Evolutionary conservation across 176 grass and related monocot species (phyloP).

Genomic region (Panicum miliaceum): DNA sequence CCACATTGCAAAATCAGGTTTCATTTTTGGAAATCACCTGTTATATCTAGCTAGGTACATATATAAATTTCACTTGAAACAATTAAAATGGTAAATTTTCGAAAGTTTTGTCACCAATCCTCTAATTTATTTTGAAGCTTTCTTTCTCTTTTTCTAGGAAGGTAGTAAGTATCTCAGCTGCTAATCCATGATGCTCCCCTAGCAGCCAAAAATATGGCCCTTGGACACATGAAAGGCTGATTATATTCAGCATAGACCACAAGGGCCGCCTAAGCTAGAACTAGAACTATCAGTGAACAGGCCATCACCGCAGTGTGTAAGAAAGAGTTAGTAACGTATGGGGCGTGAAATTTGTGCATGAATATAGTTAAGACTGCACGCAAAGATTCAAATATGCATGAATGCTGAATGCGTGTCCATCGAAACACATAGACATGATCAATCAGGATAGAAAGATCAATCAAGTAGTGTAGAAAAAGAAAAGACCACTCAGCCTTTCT

Average conservation of each 20-base stretch:
- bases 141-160: neutral
- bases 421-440: slow-evolving; percentile 17
- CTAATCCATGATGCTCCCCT: neutral
- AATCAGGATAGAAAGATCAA: slow-evolving; percentile 19
- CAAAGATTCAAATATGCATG: neutral
- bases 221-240: neutral
- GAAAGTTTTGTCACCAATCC: neutral
- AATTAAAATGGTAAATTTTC: neutral
- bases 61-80: neutral
- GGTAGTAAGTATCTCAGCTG: too few species aligned
- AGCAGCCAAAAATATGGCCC: neutral
- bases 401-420: neutral
- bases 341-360: neutral
- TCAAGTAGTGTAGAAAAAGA: slow-evolving; percentile 2
- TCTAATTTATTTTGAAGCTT: too few species aligned
- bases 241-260: neutral
- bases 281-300: neutral
- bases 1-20: neutral
- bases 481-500: neutral
- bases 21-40: neutral
- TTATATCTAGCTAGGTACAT: neutral
- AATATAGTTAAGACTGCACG: neutral
- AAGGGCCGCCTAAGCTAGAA: neutral
- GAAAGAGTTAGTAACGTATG: slow-evolving; percentile 20
- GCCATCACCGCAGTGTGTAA: neutral